These are phyloP conservation scores for Tephrocybe sp. DNA, from an alignment of 768 basidiomycete genomes.

Conservation along the genomic window DNA sequence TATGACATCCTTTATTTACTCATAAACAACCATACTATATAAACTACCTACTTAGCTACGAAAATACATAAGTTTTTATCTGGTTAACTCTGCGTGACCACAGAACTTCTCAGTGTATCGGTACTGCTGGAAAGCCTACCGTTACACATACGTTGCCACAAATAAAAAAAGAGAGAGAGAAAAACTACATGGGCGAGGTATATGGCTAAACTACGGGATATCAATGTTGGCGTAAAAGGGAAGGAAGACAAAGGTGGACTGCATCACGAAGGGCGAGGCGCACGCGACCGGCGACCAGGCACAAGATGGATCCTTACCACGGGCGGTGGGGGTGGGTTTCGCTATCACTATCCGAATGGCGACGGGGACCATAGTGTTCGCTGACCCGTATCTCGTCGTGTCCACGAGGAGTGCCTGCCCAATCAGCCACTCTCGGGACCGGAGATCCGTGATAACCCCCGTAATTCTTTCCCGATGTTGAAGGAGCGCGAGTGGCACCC, in stretches of 20 bases:
- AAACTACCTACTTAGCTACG: too few relatives aligned
- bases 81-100: too few relatives aligned
- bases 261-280: not conserved
- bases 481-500: not conserved
- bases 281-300: not conserved
- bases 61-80: too few relatives aligned
- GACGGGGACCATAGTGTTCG: conserved; percentile 24
- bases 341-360: conserved; percentile 31
- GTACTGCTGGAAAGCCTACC: too few relatives aligned
- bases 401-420: conserved; percentile 7
- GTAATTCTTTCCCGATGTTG: conserved; percentile 5
- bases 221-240: not conserved
- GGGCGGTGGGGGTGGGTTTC: conserved; percentile 44
- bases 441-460: conserved; percentile 11
- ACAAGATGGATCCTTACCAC: conserved; percentile 33
- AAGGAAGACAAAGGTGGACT: not conserved
- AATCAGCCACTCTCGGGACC: conserved; percentile 9
- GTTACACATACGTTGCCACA: too few relatives aligned
- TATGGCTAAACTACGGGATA: conserved; percentile 11
- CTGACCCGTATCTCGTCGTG: conserved; percentile 19
- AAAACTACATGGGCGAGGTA: conserved; percentile 6
- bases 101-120: too few relatives aligned
- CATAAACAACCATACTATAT: too few relatives aligned
- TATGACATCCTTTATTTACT: too few relatives aligned
- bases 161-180: too few relatives aligned